Base-by-base conservation (phyloP, 371 early-diverging fungal genomes). In the Apophysomyces elegans region DNA sequence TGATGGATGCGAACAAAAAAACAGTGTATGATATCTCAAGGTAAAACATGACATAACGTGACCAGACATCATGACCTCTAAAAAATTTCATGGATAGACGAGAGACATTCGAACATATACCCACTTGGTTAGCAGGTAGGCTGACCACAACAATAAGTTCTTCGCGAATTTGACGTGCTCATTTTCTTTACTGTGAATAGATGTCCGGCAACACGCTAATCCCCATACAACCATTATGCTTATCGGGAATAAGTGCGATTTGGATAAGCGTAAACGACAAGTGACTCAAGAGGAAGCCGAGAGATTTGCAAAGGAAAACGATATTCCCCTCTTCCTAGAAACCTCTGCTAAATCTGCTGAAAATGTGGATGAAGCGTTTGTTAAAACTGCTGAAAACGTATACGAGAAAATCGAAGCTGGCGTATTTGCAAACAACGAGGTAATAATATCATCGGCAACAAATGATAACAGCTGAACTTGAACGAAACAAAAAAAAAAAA, bases 181-280 rank as follows among this genome's bases (percentile, higher is more conserved):
- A 26, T 26, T 26, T 26, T 26, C 32, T 41, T 41, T 11, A 1
- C 41, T 5, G 41, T 13, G 41, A 26, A 11, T 61, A 81, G 93
- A 92, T 64, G 91, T 91, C 18, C 84, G 91, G 70, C 88, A 91
- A 73, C 93, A 95, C 66, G 93, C 95, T 47, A 97, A 93, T 78
- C 92, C 92, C 63, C 87, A 94, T 63, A 97, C 94, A 16, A 92
- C 94, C 5, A 93, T 92, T 67, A 92, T 96, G 72, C 80, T 98
- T 38, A 91, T 98, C 59, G 98, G 97, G 50, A 98, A 98, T 84
- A 98, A 98, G 76, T 88, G 90, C 56, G 98, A 98, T 79, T 79
- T 97, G 45, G 73, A 80, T 57, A 84, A 83, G 37, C 81, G 86
- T 13, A 86, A 90, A 66, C 87, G 95, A 62, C 87, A 89, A 61